phyloP scores from a whole-genome alignment of 2,329 filamentous ascomycete genomes.

The Colletotrichum lini region DNA sequence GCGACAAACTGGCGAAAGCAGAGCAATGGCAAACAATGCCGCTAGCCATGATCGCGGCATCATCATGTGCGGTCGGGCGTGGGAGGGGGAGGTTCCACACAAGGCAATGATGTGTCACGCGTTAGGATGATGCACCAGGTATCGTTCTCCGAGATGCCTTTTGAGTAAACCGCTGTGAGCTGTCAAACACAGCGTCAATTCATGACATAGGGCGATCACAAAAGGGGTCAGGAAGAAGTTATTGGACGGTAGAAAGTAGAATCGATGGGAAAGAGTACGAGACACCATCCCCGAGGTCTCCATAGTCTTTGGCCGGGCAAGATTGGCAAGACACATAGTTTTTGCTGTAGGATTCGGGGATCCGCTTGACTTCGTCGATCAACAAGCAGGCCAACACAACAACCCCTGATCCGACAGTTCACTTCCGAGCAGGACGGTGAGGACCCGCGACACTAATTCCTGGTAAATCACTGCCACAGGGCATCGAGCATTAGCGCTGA shows the following conservation, averaged over 20 bases:
- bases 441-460: conserved; percentile 23
- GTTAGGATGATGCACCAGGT: not conserved
- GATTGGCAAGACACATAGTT: conserved; percentile 16
- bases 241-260: not conserved
- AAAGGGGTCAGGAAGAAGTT: conserved; percentile 1
- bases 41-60: conserved; percentile 16
- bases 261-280: conserved; percentile 7
- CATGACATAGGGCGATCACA: conserved; percentile 14
- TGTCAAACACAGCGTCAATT: not conserved
- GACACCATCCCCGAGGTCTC: not conserved
- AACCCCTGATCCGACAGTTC: conserved; percentile 16
- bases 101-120: not conserved
- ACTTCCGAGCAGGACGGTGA: conserved; percentile 15
- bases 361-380: conserved; percentile 11
- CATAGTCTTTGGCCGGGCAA: conserved; percentile 4
- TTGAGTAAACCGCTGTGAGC: not conserved
- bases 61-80: conserved; percentile 12
- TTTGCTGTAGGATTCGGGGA: conserved; percentile 12
- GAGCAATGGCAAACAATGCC: conserved; percentile 25
- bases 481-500: conserved; percentile 32
- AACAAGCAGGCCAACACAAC: not conserved
- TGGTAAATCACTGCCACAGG: conserved; percentile 30
- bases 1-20: conserved; percentile 9
- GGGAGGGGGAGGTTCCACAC: not conserved
- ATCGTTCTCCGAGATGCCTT: not conserved